A percentile compares a stretch with the other conserved stretches of the same genome.
These are phyloP conservation scores for Akanthomyces uredinophilus DNA, from an alignment of 2,329 filamentous ascomycete species.

Conservation along the genomic window DNA sequence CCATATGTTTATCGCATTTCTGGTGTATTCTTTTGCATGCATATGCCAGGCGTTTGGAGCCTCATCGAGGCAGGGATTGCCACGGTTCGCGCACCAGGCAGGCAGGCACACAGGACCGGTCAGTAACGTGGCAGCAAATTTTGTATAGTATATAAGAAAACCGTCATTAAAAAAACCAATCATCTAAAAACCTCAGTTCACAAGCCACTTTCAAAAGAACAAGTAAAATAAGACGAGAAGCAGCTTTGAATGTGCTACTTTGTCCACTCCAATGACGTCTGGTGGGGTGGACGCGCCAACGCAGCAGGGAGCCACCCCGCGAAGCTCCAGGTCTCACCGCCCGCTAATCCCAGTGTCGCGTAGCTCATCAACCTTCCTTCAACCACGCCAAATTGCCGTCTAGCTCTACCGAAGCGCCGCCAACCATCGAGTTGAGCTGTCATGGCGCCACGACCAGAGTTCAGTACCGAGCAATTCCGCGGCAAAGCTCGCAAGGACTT, in stretches of 20 bases:
- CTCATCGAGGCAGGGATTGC: background rate
- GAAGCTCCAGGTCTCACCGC: constrained; percentile 14
- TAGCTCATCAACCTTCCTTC: constrained; percentile 2
- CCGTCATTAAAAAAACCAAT: background rate
- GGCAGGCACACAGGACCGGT: background rate
- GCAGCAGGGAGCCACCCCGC: background rate
- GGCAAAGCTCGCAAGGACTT: constrained; percentile 84
- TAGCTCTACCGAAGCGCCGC: constrained; percentile 17
- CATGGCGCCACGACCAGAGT: constrained; percentile 66
- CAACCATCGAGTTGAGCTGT: constrained; percentile 39
- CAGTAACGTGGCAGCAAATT: background rate
- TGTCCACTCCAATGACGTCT: constrained; percentile 9
- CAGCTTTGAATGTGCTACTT: background rate
- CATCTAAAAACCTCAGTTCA: background rate
- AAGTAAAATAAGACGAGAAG: background rate
- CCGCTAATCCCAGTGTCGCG: background rate
- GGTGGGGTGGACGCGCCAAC: background rate
- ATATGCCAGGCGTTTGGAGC: background rate
- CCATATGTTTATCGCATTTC: background rate
- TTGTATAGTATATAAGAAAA: background rate
- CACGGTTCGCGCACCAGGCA: background rate
- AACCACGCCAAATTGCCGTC: constrained; percentile 16
- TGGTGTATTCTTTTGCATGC: background rate
- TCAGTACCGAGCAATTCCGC: constrained; percentile 70
- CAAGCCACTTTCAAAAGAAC: background rate